phyloP scores from a whole-genome alignment of 352 stramenopile genomes.

The Pythium scleroteichum region DNA sequence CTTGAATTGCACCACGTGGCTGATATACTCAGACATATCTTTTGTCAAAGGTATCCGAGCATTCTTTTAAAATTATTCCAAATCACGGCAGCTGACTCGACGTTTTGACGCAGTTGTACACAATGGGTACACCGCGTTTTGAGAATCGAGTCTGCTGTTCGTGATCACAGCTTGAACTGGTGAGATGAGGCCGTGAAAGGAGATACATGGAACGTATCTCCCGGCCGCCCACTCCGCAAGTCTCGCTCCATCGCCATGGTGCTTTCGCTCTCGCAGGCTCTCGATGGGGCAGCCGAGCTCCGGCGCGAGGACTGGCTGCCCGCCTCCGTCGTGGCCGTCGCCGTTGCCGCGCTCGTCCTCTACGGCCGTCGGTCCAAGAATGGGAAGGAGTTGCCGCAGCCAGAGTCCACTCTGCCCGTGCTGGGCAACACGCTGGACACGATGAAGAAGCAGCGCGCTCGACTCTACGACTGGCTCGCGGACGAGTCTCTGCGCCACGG shows the following conservation, averaged over 20 bases:
- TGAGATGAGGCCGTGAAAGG: too few relatives aligned
- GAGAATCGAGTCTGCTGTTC: too few relatives aligned
- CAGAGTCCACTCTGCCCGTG: conserved; percentile 36
- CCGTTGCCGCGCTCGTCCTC: background rate
- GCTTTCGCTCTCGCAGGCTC: conserved; percentile 1
- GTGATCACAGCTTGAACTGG: too few relatives aligned
- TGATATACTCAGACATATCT: too few relatives aligned
- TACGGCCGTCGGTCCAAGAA: background rate
- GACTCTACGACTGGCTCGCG: conserved; percentile 54
- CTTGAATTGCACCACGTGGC: too few relatives aligned
- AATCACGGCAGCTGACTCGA: too few relatives aligned
- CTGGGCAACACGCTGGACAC: conserved; percentile 51
- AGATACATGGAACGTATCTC: too few relatives aligned
- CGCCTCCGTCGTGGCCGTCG: background rate
- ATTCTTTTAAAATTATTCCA: too few relatives aligned
- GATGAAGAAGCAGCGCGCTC: conserved; percentile 43
- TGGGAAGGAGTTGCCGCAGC: conserved; percentile 4
- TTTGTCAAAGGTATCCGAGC: too few relatives aligned
- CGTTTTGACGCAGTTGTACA: too few relatives aligned
- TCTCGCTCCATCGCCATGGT: background rate
- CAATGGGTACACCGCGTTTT: too few relatives aligned
- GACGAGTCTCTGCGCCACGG: conserved; percentile 37
- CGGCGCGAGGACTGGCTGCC: conserved; percentile 6
- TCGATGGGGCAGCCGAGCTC: background rate
- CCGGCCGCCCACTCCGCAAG: background rate